Percentiles rank a stretch among this genome's conserved stretches.
Conservation (phyloP, 2,329 filamentous ascomycete species). For the Pestalotiopsis sp. region DNA sequence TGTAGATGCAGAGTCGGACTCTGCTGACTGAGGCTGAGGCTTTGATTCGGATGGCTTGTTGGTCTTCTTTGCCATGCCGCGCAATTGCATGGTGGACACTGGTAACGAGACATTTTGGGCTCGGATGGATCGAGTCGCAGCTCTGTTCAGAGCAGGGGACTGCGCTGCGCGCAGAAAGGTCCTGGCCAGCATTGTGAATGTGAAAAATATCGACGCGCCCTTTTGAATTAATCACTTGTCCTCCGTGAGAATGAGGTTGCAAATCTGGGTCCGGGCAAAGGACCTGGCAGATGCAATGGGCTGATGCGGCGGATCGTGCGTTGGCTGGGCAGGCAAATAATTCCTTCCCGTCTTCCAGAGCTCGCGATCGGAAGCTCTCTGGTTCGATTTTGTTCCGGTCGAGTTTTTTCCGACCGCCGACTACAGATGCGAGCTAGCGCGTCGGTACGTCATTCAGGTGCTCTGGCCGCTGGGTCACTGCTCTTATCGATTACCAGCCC, state of each 20-base stretch:
- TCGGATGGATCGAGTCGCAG: slow-evolving; percentile 21
- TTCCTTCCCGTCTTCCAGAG: neutral
- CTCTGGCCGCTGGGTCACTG: neutral
- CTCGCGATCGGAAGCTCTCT: neutral
- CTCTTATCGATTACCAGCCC: neutral
- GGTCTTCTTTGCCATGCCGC: slow-evolving; percentile 42
- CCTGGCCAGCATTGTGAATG: slow-evolving; percentile 38
- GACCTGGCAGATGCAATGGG: neutral
- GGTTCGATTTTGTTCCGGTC: neutral
- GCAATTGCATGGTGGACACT: slow-evolving; percentile 38
- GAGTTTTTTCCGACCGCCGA: slow-evolving; percentile 2
- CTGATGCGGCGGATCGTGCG: neutral
- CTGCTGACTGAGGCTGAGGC: slow-evolving; percentile 12
- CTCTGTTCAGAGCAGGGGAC: slow-evolving; percentile 29
- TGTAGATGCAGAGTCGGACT: neutral
- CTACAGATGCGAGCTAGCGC: neutral
- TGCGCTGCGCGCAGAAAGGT: slow-evolving; percentile 37
- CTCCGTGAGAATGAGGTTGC: neutral
- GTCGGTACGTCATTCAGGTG: neutral
- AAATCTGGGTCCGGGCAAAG: neutral
- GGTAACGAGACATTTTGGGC: slow-evolving; percentile 30
- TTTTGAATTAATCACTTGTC: neutral
- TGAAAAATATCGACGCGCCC: neutral
- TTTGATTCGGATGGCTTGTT: slow-evolving; percentile 18
- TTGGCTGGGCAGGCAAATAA: neutral